phyloP scores from a whole-genome alignment of 164 flowering plant genomes.

The Pachysandra terminalis region DNA sequence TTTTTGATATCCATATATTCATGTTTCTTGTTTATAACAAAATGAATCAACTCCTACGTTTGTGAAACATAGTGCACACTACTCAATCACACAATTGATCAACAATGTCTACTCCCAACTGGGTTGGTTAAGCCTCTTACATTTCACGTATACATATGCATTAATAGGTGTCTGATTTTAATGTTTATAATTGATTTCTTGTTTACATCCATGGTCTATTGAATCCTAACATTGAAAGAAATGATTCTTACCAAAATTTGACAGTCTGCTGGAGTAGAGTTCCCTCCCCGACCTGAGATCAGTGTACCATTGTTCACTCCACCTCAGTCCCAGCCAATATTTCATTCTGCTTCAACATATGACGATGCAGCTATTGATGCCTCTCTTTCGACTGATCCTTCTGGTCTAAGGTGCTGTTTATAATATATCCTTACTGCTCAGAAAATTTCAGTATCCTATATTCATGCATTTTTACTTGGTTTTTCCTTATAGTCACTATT shows the following conservation, averaged over 20 bases:
- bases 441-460: neutral
- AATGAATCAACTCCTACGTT: no score
- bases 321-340: constrained; percentile 70
- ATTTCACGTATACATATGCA: no score
- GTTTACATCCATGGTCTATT: neutral
- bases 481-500: no score
- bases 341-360: no score
- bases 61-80: neutral
- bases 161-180: neutral
- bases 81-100: no score
- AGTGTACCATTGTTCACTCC: constrained; percentile 59
- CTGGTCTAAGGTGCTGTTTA: constrained; percentile 38
- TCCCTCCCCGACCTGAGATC: constrained; percentile 36
- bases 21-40: no score
- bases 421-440: neutral
- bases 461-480: no score
- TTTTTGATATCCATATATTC: no score
- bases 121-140: no score
- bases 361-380: constrained; percentile 61
- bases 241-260: neutral
- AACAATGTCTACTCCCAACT: no score
- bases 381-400: constrained; percentile 65
- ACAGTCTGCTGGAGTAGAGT: constrained; percentile 40
- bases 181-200: neutral
- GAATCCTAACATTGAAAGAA: neutral